A percentile compares a stretch with the other conserved stretches of the same genome.
Conservation (phyloP, 768 basidiomycete genomes). For the Hydnomerulius pinastri region DNA sequence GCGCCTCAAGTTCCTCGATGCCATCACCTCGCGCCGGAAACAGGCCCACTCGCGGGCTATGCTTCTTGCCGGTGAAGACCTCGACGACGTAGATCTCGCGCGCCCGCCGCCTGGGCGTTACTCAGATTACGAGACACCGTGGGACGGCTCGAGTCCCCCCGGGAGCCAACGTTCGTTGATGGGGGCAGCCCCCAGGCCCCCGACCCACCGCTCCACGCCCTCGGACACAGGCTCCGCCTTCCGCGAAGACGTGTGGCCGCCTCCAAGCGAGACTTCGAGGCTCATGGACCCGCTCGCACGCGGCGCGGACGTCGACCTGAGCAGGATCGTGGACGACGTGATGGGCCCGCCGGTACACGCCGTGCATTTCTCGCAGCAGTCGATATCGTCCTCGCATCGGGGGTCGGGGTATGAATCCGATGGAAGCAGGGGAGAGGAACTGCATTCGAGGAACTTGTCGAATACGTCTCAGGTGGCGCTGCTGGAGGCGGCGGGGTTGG, state of each 20-base stretch:
- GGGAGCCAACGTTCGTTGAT: slow-evolving; percentile 1
- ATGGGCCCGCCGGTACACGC: slow-evolving; percentile 41
- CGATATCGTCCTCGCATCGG: slow-evolving; percentile 24
- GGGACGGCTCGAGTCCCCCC: slow-evolving; percentile 14
- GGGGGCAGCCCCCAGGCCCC: background rate
- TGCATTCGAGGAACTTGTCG: slow-evolving; percentile 24
- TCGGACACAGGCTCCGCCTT: slow-evolving; percentile 50
- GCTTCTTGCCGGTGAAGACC: slow-evolving; percentile 28
- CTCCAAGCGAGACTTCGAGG: slow-evolving; percentile 33
- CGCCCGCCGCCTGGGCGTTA: slow-evolving; percentile 13
- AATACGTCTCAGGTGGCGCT: slow-evolving; percentile 20
- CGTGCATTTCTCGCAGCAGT: slow-evolving; percentile 23
- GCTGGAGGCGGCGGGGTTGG: slow-evolving; percentile 26
- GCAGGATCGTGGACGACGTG: slow-evolving; percentile 48
- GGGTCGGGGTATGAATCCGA: slow-evolving; percentile 11
- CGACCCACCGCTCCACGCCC: slow-evolving; percentile 39
- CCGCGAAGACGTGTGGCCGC: slow-evolving; percentile 47
- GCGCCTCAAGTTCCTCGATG: slow-evolving; percentile 30
- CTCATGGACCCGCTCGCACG: slow-evolving; percentile 20
- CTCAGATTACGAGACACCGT: slow-evolving; percentile 21
- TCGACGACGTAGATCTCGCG: slow-evolving; percentile 12
- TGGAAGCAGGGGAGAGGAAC: background rate
- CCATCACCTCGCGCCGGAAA: slow-evolving; percentile 25
- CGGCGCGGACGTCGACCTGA: slow-evolving; percentile 26
- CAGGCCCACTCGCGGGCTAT: slow-evolving; percentile 19